Evolutionary conservation across 371 early-diverging fungal genomes (phyloP).

Genomic region (Lichtheimia corymbifera): DNA sequence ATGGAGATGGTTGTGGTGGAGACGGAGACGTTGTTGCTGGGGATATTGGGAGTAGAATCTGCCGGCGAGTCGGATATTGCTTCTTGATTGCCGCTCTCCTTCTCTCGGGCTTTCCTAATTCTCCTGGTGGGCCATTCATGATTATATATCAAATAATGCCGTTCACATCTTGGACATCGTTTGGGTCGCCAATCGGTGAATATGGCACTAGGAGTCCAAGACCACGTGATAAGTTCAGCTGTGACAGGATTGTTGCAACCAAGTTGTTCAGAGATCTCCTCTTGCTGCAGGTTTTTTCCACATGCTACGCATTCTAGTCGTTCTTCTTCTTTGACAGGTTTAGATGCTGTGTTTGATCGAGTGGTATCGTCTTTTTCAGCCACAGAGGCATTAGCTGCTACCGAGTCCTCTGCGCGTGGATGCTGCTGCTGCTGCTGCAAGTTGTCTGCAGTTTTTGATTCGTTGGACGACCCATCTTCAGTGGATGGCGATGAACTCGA

Average conservation of each 20-base stretch:
- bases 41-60: too few species aligned
- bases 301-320: conserved; percentile 41
- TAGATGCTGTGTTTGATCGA: conserved; percentile 2
- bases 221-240: conserved; percentile 50
- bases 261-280: conserved; percentile 33
- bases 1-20: too few species aligned
- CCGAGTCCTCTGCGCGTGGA: too few species aligned
- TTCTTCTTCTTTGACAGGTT: conserved; percentile 17
- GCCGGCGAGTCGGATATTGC: too few species aligned
- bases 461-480: too few species aligned
- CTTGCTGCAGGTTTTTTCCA: conserved; percentile 24
- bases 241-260: conserved; percentile 27
- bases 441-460: too few species aligned
- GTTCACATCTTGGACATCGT: conserved; percentile 50
- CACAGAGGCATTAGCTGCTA: too few species aligned
- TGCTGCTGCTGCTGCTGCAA: too few species aligned
- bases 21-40: too few species aligned
- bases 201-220: conserved; percentile 50
- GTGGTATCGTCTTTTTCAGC: too few species aligned
- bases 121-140: conserved; percentile 44
- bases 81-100: too few species aligned
- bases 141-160: conserved; percentile 38
- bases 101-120: neutral
- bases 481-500: too few species aligned
- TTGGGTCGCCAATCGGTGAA: conserved; percentile 46